phyloP scores from a whole-genome alignment of 2,329 filamentous ascomycete genomes.

The Talaromyces sp. region DNA sequence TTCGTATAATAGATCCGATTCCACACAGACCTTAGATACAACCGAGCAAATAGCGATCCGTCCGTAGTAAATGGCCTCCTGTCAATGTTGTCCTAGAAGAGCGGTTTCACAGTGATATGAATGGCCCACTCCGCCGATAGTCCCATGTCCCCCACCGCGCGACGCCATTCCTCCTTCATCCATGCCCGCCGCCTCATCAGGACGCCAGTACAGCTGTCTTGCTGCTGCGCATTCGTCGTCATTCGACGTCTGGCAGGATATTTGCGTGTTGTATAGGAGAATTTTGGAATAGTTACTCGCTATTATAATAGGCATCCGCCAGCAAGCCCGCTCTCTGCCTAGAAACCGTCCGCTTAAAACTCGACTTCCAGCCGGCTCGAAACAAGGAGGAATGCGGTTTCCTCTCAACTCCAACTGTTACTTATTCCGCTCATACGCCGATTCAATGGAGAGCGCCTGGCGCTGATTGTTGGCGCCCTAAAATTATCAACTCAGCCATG shows the following conservation, averaged over 20 bases:
- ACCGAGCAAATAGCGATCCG: background rate
- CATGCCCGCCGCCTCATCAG: conserved; percentile 12
- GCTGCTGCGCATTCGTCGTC: conserved; percentile 18
- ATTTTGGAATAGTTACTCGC: conserved; percentile 6
- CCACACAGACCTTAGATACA: background rate
- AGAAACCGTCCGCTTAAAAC: conserved; percentile 17
- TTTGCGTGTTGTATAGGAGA: conserved; percentile 1
- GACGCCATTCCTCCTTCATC: conserved; percentile 16
- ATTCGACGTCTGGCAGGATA: conserved; percentile 11
- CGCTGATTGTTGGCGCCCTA: conserved; percentile 34
- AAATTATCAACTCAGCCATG: conserved; percentile 37
- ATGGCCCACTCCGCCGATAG: conserved; percentile 16
- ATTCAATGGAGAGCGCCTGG: conserved; percentile 41
- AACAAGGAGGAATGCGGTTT: conserved; percentile 38
- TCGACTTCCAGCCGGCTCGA: conserved; percentile 18
- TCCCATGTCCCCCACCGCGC: conserved; percentile 17
- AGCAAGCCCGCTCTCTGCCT: conserved; percentile 14
- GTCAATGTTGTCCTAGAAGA: background rate
- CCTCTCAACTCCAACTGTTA: conserved; percentile 28
- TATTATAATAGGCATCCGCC: background rate
- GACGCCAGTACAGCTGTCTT: conserved; percentile 15
- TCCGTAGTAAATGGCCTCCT: background rate
- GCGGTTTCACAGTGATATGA: conserved; percentile 5
- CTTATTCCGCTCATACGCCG: conserved; percentile 27
- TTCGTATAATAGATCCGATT: background rate